phyloP scores from a whole-genome alignment of 495 filamentous ascomycete species.

The Neurospora sp. region DNA sequence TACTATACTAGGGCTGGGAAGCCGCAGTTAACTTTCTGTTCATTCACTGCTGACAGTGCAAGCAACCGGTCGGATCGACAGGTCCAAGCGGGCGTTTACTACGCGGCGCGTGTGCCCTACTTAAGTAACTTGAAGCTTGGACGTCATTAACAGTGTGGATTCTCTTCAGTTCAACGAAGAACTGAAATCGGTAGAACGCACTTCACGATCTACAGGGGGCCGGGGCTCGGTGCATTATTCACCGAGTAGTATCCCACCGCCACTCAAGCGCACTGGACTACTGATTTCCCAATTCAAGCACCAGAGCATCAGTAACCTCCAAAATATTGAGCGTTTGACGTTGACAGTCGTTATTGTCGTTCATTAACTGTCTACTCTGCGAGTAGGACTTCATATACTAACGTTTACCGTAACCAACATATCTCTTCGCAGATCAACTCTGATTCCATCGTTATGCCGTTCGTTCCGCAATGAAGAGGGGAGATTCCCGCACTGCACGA shows the following conservation, averaged over 20 bases:
- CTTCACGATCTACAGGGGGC: neutral
- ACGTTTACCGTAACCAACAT: neutral
- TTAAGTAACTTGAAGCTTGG: neutral
- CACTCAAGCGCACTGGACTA: neutral
- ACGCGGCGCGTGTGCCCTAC: neutral
- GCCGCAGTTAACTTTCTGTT: neutral
- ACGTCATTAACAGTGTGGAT: neutral
- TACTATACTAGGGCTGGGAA: neutral
- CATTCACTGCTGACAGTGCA: neutral
- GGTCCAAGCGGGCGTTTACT: neutral
- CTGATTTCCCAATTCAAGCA: neutral
- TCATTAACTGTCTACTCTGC: neutral
- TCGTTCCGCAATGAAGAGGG: neutral
- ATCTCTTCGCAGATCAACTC: neutral
- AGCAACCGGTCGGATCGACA: neutral
- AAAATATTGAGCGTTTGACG: neutral
- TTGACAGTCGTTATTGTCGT: neutral
- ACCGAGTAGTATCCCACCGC: neutral
- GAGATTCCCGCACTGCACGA: neutral
- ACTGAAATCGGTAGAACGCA: neutral
- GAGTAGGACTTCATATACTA: neutral
- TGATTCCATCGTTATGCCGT: neutral
- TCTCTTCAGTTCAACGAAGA: neutral
- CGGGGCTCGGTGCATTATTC: neutral
- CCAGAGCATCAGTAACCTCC: neutral